Evolutionary conservation across 345 rosid genomes (phyloP).

Genomic region (Dimocarpus longan): DNA sequence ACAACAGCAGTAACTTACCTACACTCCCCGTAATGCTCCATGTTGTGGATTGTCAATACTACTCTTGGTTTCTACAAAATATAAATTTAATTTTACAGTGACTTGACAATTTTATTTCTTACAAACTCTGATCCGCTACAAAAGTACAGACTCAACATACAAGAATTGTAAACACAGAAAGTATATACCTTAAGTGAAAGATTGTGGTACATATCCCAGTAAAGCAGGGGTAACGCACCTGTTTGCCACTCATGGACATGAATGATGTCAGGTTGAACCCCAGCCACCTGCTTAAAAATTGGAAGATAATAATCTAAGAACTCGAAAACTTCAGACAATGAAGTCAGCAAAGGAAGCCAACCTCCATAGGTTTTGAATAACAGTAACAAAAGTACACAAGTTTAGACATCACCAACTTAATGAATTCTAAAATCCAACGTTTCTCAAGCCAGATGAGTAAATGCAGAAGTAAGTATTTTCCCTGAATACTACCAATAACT

Average conservation of each 20-base stretch:
- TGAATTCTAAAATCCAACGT: neutral
- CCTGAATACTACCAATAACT: conserved; percentile 3
- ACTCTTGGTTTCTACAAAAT: conserved; percentile 51
- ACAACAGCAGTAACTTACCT: conserved; percentile 29
- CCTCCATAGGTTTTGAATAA: conserved; percentile 7
- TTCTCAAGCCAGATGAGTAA: neutral
- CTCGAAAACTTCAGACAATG: neutral
- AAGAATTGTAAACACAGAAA: neutral
- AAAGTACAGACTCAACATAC: neutral
- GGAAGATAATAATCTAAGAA: neutral
- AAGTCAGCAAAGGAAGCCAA: conserved; percentile 7
- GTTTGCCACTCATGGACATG: conserved; percentile 71
- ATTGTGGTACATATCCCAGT: conserved; percentile 60
- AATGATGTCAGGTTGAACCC: conserved; percentile 56
- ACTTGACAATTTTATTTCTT: neutral
- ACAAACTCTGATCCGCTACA: neutral
- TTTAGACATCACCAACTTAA: conserved; percentile 17
- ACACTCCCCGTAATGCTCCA: conserved; percentile 67
- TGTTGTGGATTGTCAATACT: conserved; percentile 58
- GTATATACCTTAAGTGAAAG: conserved; percentile 52
- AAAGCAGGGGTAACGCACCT: conserved; percentile 56
- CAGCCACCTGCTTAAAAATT: conserved; percentile 43
- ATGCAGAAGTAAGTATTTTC: neutral
- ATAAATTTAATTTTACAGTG: neutral
- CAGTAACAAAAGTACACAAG: conserved; percentile 4